Conservation (phyloP, 192 early-diverging fungal genomes). For the Linderina pennispora region DNA sequence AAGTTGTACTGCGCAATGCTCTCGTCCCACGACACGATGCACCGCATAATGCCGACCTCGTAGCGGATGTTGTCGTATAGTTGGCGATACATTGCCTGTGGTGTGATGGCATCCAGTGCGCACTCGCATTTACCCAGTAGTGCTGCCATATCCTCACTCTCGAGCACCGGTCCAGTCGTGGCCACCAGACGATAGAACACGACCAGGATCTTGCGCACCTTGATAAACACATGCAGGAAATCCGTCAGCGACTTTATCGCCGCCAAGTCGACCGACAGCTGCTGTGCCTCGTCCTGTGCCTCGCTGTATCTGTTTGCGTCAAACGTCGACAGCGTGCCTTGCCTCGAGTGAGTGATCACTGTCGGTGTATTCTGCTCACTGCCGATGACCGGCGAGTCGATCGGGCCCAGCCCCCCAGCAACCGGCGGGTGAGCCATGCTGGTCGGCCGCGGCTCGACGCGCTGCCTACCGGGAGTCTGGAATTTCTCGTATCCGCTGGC, state of each 20-base stretch:
- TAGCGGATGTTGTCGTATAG: conserved; percentile 25
- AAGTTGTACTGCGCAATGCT: conserved; percentile 30
- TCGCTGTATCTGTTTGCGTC: conserved; percentile 25
- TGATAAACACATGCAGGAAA: conserved; percentile 34
- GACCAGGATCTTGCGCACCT: conserved; percentile 44
- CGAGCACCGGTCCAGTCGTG: conserved; percentile 37
- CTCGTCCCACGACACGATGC: conserved; percentile 33
- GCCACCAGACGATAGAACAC: conserved; percentile 43
- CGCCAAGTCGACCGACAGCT: conserved; percentile 28
- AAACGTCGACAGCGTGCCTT: conserved; percentile 12
- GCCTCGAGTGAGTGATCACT: no score
- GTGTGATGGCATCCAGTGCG: conserved; percentile 13
- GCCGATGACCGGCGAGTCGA: no score
- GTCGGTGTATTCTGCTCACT: not conserved
- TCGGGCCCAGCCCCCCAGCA: not conserved
- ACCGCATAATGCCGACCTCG: conserved; percentile 32
- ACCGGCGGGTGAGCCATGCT: no score
- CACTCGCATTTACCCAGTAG: conserved; percentile 28
- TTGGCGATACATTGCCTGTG: conserved; percentile 19
- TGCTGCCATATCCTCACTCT: conserved; percentile 18
- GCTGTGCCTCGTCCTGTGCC: conserved; percentile 26
- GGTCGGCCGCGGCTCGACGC: not conserved
- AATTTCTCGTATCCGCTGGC: not conserved
- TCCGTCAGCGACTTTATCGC: conserved; percentile 24
- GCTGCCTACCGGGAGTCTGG: not conserved